These are phyloP conservation scores for Spinacia oleracea DNA, from an alignment of 179 eudicot species.

Conservation along the genomic window DNA sequence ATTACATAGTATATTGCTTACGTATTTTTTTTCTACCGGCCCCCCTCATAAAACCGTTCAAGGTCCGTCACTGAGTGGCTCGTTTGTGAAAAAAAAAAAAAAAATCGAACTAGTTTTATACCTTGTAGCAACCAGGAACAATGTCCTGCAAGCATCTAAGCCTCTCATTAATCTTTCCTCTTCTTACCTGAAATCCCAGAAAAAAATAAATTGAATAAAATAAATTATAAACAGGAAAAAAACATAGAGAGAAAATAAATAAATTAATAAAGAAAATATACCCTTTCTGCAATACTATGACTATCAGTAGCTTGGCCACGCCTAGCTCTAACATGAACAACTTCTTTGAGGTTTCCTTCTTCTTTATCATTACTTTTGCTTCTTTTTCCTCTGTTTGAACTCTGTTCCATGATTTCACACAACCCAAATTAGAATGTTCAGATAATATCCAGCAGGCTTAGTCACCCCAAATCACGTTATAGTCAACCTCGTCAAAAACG, in stretches of 20 bases:
- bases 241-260: too few relatives aligned
- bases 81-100: too few relatives aligned
- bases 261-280: slow-evolving; percentile 9
- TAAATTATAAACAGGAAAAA: not conserved
- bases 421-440: not conserved
- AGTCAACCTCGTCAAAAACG: not conserved
- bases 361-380: slow-evolving; percentile 31
- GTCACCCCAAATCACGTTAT: not conserved
- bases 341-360: slow-evolving; percentile 57
- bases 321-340: slow-evolving; percentile 85
- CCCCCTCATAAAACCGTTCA: too few relatives aligned
- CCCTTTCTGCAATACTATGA: slow-evolving; percentile 95
- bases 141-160: slow-evolving; percentile 44
- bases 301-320: slow-evolving; percentile 98
- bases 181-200: slow-evolving; percentile 31
- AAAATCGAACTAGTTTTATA: not conserved
- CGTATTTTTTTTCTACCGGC: too few relatives aligned
- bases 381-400: slow-evolving; percentile 50
- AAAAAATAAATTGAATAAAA: not conserved
- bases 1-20: too few relatives aligned
- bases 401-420: slow-evolving; percentile 27
- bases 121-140: slow-evolving; percentile 49
- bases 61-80: too few relatives aligned
- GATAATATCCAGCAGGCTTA: not conserved
- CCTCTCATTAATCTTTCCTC: slow-evolving; percentile 48